Base-by-base conservation (phyloP, 169 alveolate genomes). In the Eimeria zaria region DNA sequence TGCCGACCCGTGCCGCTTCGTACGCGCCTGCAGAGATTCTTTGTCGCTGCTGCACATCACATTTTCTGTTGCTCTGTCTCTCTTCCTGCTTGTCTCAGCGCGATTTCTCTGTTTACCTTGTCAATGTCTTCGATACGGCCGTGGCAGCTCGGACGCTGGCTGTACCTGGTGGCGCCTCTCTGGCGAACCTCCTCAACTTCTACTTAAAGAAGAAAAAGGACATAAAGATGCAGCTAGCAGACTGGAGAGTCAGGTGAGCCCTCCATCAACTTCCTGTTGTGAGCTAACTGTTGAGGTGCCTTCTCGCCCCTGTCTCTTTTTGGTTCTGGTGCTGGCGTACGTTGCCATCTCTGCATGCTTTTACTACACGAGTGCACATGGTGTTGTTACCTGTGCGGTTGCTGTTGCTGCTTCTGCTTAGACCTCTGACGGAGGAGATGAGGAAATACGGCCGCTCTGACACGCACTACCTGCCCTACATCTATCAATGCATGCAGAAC, bases 111-210 rank as follows among this genome's bases (percentile, higher is more conserved):
- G 97, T 99, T 30, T 99, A 99, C 96, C 97, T 99, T 16, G 99
- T 99, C 27, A 99, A 99, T 96, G 97, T 99, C 98, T 99, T 99
- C 90, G 99, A 99, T 96, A 99, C 99, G 2, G 98, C 99, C 30
- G 97, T 97, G 92, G 99, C 99, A 18, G 99, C 99, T 20, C 98
- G 99, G 96, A 96, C 97, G 18, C 93, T 99, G 55, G 83, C 97
- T 60, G 96, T 98, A n/a, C 98, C 98, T 20, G 98, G 98, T 16
- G 97, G 99, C 22, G 98, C 95, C 69, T 97, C 99, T 4, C 97
- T 98, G 55, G 98, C 98, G 60, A 98, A 97, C 96, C 96, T 99
- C 39, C 97, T 99, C 6, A 91, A 95, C 58, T 91, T 95, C 71
- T 98, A 98, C 95, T 98, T 99, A 73, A 97, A 97, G 51, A 98